These are phyloP conservation scores for Kodamaea kaohsiungensis DNA, from an alignment of 805 yeast species.

Conservation along the genomic window DNA sequence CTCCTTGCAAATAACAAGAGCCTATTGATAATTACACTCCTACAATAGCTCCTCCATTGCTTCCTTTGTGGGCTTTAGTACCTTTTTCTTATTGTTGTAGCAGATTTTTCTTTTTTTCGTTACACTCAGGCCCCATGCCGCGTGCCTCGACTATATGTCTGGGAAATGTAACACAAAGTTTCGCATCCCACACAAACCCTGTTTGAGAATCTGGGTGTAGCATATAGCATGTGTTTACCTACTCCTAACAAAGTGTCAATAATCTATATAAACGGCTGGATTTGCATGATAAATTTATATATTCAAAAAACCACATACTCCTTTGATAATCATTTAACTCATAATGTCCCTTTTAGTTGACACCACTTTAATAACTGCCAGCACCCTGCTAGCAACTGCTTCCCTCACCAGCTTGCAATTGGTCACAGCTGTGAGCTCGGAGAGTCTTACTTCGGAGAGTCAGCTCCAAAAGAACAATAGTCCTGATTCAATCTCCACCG, in stretches of 20 bases:
- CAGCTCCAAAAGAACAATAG: conserved; percentile 1
- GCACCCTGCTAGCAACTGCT: conserved; percentile 10
- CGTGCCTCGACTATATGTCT: conserved; percentile 1
- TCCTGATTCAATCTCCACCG: background rate
- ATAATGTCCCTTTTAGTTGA: conserved; percentile 13
- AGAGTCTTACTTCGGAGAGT: background rate
- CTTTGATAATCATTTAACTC: background rate
- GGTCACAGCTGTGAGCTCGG: conserved; percentile 7
- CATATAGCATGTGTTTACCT: background rate
- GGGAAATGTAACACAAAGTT: background rate
- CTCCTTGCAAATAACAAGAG: background rate
- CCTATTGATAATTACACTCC: background rate
- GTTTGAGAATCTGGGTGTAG: conserved; percentile 2
- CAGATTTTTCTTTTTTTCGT: background rate
- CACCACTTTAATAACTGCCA: conserved; percentile 3
- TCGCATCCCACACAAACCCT: background rate
- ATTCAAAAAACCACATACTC: background rate
- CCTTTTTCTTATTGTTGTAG: background rate
- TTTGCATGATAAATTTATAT: background rate
- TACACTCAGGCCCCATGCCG: background rate
- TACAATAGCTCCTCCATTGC: background rate
- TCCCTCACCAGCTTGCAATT: conserved; percentile 11
- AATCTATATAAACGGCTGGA: background rate
- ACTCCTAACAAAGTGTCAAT: background rate
- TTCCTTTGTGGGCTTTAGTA: background rate